Conservation (phyloP, 2,329 filamentous ascomycete genomes). For the Pseudovirgaria hyperparasitica region DNA sequence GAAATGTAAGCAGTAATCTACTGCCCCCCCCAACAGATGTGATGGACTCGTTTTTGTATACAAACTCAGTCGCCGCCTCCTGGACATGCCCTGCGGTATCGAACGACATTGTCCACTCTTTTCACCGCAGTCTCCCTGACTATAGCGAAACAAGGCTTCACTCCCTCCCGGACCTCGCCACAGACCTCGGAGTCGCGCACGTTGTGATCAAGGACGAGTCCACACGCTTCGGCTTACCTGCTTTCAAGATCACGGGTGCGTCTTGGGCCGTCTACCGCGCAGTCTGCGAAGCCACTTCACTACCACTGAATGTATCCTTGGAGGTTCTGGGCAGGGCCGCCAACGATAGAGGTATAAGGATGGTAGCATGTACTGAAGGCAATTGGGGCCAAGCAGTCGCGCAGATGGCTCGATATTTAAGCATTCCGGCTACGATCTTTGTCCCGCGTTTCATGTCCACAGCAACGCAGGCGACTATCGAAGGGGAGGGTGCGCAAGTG, state of each 20-base stretch:
- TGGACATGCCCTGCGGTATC: constrained; percentile 1
- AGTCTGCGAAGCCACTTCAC: constrained; percentile 31
- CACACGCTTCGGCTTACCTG: constrained; percentile 52
- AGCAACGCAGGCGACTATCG: constrained; percentile 42
- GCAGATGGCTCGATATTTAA: constrained; percentile 50
- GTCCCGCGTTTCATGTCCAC: constrained; percentile 48
- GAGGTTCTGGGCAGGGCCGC: constrained; percentile 16
- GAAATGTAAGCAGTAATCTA: too few relatives aligned
- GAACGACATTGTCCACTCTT: constrained; percentile 17
- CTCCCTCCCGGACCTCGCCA: constrained; percentile 40
- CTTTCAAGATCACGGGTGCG: constrained; percentile 72
- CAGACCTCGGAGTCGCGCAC: constrained; percentile 36
- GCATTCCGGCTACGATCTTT: constrained; percentile 43
- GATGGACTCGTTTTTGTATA: background rate
- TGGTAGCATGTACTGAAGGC: constrained; percentile 59
- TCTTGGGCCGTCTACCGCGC: constrained; percentile 58
- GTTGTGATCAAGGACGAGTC: constrained; percentile 63
- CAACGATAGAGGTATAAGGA: constrained; percentile 18
- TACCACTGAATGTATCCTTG: constrained; percentile 32
- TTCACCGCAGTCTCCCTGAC: constrained; percentile 46
- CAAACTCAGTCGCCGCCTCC: background rate
- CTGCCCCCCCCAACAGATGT: background rate
- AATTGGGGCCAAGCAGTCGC: constrained; percentile 67
- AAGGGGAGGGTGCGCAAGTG: constrained; percentile 50
- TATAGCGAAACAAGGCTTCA: constrained; percentile 45